Evolutionary conservation across 2,329 filamentous ascomycete genomes (phyloP), one percentile per base, ranked within the genome.

Genomic region (Ceratocystis papillata): DNA sequence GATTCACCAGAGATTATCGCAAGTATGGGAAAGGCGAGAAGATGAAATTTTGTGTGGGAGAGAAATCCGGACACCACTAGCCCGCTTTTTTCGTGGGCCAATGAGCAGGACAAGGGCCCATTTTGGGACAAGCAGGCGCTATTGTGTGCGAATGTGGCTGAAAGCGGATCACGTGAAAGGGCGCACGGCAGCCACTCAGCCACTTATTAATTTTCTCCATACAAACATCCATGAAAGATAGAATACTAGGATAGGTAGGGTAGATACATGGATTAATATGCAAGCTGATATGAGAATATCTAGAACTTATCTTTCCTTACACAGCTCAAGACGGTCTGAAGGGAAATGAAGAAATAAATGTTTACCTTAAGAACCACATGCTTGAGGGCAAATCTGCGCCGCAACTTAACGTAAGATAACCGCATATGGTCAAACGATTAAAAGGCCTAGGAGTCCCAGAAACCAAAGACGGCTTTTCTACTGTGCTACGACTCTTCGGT

Each of bases 11-110:
- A 62, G 62, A 65, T 65, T 65, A 50, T 68, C 63, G 53, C 60
- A 44, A 68, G 61, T 60, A 62, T 66, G 53, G 64, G 61, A 64
- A 66, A 66, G 57, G 65, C 60, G 50, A 63, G 25, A 62, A 75
- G 75, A 76, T 76, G 72, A 75, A 75, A 76, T 74, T 76, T 75
- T 77, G 76, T 77, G 76, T 77, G 75, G 75, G 75, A 64, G 69
- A 67, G 69, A 69, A 69, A 69, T 68, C 65, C 66, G 45, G 59
- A 48, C 66, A 67, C 57, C 66, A 67, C 66, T 65, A 69, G 45
- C 66, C 57, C 64, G 62, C 55, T 64, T 65, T 66, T 68, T 69
- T 69, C 67, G 67, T 68, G 60, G 67, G 68, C 67, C 67, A 68
- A 68, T 70, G 57, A 61, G 63, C 64, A 53, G 61, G 65, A 62